Evolutionary conservation across 352 stramenopile species (phyloP).

Genomic region (Peronosclerospora sorghi): DNA sequence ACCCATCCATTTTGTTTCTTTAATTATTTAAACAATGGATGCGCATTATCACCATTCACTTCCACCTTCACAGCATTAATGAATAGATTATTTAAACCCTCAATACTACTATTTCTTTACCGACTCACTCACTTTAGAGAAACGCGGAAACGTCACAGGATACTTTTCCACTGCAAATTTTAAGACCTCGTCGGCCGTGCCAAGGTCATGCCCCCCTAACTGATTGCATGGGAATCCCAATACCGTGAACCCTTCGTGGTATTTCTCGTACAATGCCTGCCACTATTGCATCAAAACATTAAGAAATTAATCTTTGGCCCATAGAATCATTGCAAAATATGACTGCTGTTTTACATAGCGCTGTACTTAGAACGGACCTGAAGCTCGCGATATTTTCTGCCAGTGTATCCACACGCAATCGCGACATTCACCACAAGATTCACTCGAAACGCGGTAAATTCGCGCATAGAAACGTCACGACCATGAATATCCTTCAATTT

Average conservation of each 20-base stretch:
- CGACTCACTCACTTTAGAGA: conserved; percentile 81
- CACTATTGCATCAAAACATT: not conserved
- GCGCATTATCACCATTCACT: conserved; percentile 85
- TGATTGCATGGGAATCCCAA: conserved; percentile 94
- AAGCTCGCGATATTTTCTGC: conserved; percentile 1
- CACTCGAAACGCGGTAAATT: conserved; percentile 40
- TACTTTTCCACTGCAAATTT: conserved; percentile 66
- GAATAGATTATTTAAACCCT: not conserved
- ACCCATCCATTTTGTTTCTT: conserved; percentile 56
- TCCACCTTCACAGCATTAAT: conserved; percentile 56
- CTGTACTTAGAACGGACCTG: not conserved
- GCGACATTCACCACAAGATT: conserved; percentile 80
- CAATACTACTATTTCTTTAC: not conserved
- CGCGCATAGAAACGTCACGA: conserved; percentile 29
- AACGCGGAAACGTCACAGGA: conserved; percentile 72
- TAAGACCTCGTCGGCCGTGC: conserved; percentile 43
- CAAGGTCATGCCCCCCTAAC: conserved; percentile 88
- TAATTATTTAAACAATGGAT: conserved; percentile 87
- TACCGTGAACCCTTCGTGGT: conserved; percentile 76
- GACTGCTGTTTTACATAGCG: not conserved
- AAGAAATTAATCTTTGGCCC: too few species aligned
- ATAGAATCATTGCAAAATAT: not conserved
- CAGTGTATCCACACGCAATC: conserved; percentile 52
- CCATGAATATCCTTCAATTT: conserved; percentile 36
- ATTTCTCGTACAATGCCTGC: conserved; percentile 65